Percentiles rank a stretch among this genome's conserved stretches.
phyloP scores from a whole-genome alignment of 2,329 filamentous ascomycete genomes.

The Colletotrichum acutatum region DNA sequence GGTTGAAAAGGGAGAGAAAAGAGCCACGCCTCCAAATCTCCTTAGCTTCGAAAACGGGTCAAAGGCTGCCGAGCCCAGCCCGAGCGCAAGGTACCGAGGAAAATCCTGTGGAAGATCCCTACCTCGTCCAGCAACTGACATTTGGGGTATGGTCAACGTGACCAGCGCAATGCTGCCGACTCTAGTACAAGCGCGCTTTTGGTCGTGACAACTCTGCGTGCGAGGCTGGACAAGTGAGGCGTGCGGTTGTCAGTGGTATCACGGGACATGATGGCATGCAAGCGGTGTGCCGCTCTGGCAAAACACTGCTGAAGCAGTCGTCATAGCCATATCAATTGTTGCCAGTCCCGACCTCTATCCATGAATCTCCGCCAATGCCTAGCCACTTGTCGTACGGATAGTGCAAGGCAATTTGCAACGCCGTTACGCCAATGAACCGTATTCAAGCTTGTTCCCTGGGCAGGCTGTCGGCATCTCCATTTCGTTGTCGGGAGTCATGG shows the following conservation, averaged over 20 bases:
- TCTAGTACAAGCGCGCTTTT: not conserved
- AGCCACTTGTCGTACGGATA: not conserved
- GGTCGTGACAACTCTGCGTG: not conserved
- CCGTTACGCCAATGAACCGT: not conserved
- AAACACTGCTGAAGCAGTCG: not conserved
- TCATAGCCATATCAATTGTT: not conserved
- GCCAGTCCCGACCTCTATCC: not conserved
- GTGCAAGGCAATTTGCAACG: not conserved
- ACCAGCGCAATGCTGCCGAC: conserved; percentile 1
- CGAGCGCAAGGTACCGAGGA: conserved; percentile 1
- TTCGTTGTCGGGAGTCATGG: not conserved
- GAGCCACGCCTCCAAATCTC: conserved; percentile 50
- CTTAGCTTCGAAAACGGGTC: conserved; percentile 48
- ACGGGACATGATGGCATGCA: not conserved
- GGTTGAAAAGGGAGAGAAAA: conserved; percentile 27
- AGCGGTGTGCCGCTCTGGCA: not conserved
- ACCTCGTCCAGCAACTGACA: not conserved
- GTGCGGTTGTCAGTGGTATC: not conserved
- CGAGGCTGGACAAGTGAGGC: conserved; percentile 21
- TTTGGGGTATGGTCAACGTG: conserved; percentile 12
- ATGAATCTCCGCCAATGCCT: not conserved
- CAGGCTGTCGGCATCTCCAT: not conserved
- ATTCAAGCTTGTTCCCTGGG: conserved; percentile 13
- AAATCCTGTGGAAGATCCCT: conserved; percentile 5
- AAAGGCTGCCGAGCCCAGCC: conserved; percentile 25